Evolutionary conservation across 805 yeast genomes (phyloP).

Genomic region (Millerozyma miso): DNA sequence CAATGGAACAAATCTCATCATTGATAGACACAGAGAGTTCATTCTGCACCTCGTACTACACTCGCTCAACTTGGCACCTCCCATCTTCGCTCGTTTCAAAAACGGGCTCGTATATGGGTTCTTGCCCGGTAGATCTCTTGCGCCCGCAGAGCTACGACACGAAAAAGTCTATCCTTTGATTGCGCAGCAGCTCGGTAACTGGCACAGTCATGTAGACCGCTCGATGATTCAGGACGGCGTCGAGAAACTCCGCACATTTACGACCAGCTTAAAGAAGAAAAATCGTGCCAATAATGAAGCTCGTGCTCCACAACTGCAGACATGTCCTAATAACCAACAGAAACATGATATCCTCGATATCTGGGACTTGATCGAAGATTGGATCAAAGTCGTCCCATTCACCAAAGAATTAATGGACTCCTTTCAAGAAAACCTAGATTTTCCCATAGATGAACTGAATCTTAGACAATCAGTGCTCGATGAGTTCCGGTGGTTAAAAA

Average conservation of each 20-base stretch:
- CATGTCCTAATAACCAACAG: constrained; percentile 7
- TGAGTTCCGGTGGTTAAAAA: constrained; percentile 56
- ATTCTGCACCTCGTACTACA: constrained; percentile 64
- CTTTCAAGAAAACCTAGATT: constrained; percentile 30
- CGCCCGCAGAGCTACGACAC: constrained; percentile 49
- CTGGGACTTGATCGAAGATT: constrained; percentile 58
- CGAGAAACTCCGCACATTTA: constrained; percentile 30
- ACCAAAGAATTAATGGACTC: constrained; percentile 34
- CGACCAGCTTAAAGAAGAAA: constrained; percentile 14
- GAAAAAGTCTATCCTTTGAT: constrained; percentile 50
- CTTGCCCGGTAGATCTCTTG: constrained; percentile 58
- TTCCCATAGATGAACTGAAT: constrained; percentile 17
- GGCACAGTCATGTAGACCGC: constrained; percentile 54
- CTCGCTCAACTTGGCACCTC: constrained; percentile 61
- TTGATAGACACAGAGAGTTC: constrained; percentile 71
- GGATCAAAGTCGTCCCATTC: constrained; percentile 62
- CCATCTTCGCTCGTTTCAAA: constrained; percentile 60
- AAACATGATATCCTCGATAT: constrained; percentile 39
- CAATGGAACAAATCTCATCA: constrained; percentile 64
- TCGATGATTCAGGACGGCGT: constrained; percentile 46
- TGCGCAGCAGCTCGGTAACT: constrained; percentile 63
- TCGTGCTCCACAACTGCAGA: constrained; percentile 15
- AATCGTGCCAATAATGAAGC: constrained; percentile 6
- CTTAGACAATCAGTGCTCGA: constrained; percentile 35
- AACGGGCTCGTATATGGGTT: constrained; percentile 74